These are phyloP conservation scores for Blastobotrys elegans DNA, from an alignment of 1,139 yeast species.

Conservation along the genomic window DNA sequence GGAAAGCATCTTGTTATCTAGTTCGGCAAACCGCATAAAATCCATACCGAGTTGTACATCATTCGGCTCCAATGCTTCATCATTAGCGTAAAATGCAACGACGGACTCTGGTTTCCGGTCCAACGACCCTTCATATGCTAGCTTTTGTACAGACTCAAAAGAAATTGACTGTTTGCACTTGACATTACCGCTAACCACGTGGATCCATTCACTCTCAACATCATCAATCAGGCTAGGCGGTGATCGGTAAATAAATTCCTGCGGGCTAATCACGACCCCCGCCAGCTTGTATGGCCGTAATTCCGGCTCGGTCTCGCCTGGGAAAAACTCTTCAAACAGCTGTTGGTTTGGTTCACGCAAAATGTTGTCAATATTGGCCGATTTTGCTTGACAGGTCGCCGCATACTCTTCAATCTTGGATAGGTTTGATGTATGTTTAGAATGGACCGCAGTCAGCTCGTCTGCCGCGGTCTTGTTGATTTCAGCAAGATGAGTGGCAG, in stretches of 20 bases:
- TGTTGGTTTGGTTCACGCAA: conserved; percentile 10
- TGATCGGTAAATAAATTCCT: conserved; percentile 25
- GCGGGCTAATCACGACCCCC: conserved; percentile 30
- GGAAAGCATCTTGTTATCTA: background rate
- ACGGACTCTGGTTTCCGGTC: conserved; percentile 26
- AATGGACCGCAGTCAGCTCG: background rate
- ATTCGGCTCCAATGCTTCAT: conserved; percentile 21
- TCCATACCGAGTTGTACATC: conserved; percentile 16
- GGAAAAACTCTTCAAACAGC: conserved; percentile 14
- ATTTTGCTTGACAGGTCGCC: background rate
- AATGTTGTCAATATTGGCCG: conserved; percentile 2
- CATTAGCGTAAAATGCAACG: conserved; percentile 25
- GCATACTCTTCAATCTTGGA: background rate
- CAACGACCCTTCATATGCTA: conserved; percentile 25
- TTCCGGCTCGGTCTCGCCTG: conserved; percentile 17
- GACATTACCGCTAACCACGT: background rate
- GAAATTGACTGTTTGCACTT: conserved; percentile 15
- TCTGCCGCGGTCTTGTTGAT: background rate
- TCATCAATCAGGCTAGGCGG: background rate
- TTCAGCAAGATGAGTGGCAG: background rate
- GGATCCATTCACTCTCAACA: background rate
- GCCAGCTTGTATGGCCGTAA: conserved; percentile 24
- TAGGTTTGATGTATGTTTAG: background rate
- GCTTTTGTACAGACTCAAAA: conserved; percentile 20
- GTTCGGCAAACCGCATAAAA: conserved; percentile 12